A percentile compares a stretch with the other conserved stretches of the same genome.
These are phyloP conservation scores for Trichoderma hamatum DNA, from an alignment of 2,329 filamentous ascomycete genomes.

Conservation along the genomic window DNA sequence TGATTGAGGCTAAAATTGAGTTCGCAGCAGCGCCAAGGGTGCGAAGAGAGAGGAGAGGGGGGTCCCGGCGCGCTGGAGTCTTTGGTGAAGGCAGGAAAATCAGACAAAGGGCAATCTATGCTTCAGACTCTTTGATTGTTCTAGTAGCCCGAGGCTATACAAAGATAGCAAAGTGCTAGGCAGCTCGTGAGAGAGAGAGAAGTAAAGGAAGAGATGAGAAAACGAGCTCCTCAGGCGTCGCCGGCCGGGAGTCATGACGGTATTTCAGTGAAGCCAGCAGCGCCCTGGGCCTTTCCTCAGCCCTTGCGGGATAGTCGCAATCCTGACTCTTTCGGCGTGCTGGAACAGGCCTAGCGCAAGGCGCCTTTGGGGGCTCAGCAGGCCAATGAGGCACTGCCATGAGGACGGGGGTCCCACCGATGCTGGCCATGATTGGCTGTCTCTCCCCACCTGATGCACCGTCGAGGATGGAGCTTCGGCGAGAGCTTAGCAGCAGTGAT, in stretches of 20 bases:
- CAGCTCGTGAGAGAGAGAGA: not conserved
- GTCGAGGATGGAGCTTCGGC: conserved; percentile 41
- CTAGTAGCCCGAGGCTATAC: not conserved
- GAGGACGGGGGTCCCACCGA: conserved; percentile 26
- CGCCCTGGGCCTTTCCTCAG: conserved; percentile 16
- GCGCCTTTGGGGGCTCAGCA: conserved; percentile 6
- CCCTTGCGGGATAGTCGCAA: conserved; percentile 37
- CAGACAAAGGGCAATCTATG: not conserved
- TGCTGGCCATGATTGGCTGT: conserved; percentile 35
- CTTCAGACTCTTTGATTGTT: not conserved
- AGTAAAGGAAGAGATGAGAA: conserved; percentile 26
- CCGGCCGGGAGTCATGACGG: conserved; percentile 39
- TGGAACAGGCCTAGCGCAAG: conserved; percentile 43
- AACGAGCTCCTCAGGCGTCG: conserved; percentile 39
- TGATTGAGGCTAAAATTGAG: not conserved
- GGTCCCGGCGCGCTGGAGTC: conserved; percentile 25
- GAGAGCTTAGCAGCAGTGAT: conserved; percentile 36
- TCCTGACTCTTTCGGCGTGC: conserved; percentile 51
- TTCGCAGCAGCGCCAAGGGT: conserved; percentile 28
- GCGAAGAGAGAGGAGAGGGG: not conserved
- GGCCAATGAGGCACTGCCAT: conserved; percentile 36
- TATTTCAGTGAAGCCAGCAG: conserved; percentile 40
- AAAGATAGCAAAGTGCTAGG: not conserved
- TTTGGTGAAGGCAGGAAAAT: not conserved
- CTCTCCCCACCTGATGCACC: conserved; percentile 35